These are phyloP conservation scores for Fusarium napiforme DNA, from an alignment of 2,329 filamentous ascomycete genomes.

Conservation along the genomic window DNA sequence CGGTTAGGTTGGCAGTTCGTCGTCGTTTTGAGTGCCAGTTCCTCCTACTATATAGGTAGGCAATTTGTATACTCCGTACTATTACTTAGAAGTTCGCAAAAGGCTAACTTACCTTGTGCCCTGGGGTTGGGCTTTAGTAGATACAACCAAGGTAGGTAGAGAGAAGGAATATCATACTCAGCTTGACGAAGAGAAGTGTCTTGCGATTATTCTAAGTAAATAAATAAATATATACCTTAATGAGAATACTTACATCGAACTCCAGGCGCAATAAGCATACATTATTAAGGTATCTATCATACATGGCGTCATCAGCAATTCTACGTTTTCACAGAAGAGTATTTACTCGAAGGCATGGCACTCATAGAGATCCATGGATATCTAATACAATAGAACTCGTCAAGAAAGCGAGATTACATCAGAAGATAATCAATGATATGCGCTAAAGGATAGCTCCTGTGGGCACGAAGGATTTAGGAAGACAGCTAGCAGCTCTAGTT, in stretches of 20 bases:
- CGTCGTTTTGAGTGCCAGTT: conserved; percentile 15
- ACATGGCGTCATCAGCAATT: neutral
- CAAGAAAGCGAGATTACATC: conserved; percentile 29
- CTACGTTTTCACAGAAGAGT: neutral
- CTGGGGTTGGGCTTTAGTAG: neutral
- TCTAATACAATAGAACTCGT: conserved; percentile 1
- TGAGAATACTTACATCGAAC: neutral
- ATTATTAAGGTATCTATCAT: neutral
- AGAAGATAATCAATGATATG: conserved; percentile 24
- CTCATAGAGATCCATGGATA: neutral
- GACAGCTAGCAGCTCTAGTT: conserved; percentile 7
- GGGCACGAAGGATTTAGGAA: conserved; percentile 19
- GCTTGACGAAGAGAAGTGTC: neutral
- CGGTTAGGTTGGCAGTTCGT: conserved; percentile 22
- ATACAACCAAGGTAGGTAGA: neutral
- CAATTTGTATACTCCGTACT: neutral
- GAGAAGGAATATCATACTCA: neutral
- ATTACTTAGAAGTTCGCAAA: neutral
- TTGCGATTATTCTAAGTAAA: neutral
- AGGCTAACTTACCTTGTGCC: neutral
- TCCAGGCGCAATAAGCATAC: neutral
- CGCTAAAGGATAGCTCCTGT: conserved; percentile 29
- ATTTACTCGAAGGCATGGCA: neutral
- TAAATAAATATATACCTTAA: neutral
- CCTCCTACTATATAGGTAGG: neutral